These are phyloP conservation scores for Alternaria dauci DNA, from an alignment of 2,329 filamentous ascomycete species.

Conservation along the genomic window DNA sequence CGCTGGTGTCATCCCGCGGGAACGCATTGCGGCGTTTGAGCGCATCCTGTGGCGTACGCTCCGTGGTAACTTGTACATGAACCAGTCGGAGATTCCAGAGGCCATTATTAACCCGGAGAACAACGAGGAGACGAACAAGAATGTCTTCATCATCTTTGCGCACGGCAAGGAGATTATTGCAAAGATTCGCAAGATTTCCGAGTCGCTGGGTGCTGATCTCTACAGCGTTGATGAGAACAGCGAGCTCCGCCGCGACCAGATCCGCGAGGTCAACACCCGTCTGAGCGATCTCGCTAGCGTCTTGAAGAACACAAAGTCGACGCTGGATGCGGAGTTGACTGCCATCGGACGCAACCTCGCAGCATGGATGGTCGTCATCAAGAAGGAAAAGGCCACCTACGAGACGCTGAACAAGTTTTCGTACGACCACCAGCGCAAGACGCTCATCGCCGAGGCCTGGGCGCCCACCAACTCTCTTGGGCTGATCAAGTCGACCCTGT, in stretches of 20 bases:
- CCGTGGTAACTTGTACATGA: conserved; percentile 99
- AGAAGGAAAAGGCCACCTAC: conserved; percentile 98
- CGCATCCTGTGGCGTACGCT: conserved; percentile 97
- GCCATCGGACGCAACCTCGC: conserved; percentile 93
- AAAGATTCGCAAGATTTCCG: conserved; percentile 99
- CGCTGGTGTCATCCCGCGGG: conserved; percentile 90
- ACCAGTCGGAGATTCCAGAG: conserved; percentile 97
- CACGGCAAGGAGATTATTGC: conserved; percentile 98
- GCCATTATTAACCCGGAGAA: conserved; percentile 88
- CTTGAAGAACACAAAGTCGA: conserved; percentile 91
- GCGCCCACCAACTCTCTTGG: conserved; percentile 90
- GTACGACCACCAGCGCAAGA: conserved; percentile 94
- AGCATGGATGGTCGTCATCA: conserved; percentile 96
- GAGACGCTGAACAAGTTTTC: conserved; percentile 95
- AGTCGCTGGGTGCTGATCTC: conserved; percentile 93
- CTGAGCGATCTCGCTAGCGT: conserved; percentile 92
- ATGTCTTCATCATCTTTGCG: conserved; percentile 98
- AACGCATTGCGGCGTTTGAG: conserved; percentile 94
- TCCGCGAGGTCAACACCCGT: conserved; percentile 95
- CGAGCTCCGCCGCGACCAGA: conserved; percentile 92
- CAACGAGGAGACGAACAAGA: conserved; percentile 94
- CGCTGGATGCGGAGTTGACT: conserved; percentile 88
- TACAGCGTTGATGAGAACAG: conserved; percentile 98
- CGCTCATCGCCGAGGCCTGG: conserved; percentile 97
- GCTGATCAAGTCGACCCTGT: conserved; percentile 89